These are phyloP conservation scores for Backusella morwellensis DNA, from an alignment of 192 early-diverging fungal genomes.

Conservation along the genomic window DNA sequence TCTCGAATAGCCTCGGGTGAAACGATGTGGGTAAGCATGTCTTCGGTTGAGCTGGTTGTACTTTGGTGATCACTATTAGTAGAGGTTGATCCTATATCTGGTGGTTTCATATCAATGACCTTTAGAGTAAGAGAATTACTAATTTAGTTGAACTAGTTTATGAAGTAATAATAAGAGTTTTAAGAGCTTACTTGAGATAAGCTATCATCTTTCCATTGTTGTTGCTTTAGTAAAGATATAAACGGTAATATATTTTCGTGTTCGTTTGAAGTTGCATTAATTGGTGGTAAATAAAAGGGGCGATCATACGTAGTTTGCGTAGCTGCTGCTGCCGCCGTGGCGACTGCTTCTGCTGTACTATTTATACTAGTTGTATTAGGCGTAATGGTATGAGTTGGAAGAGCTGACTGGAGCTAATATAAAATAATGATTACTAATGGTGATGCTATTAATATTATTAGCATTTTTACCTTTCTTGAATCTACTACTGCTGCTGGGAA, in stretches of 20 bases:
- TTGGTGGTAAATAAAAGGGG: slow-evolving; percentile 1
- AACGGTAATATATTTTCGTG: not conserved
- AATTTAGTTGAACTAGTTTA: not conserved
- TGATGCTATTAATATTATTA: not conserved
- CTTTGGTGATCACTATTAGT: not conserved
- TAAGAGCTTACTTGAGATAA: not conserved
- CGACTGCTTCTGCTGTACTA: not conserved
- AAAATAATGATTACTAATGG: not conserved
- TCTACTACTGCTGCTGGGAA: not conserved
- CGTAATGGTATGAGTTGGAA: not conserved
- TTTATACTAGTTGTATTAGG: not conserved
- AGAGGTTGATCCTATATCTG: not conserved
- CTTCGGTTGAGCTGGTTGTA: not conserved
- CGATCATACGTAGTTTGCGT: not conserved
- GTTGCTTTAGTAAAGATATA: slow-evolving; percentile 6
- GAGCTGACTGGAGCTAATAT: not conserved
- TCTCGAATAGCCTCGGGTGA: slow-evolving; percentile 32
- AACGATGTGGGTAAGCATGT: slow-evolving; percentile 23
- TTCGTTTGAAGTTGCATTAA: slow-evolving; percentile 6
- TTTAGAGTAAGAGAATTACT: not conserved
- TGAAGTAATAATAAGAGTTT: not conserved
- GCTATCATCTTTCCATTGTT: not conserved
- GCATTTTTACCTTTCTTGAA: not conserved
- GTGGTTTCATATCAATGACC: not conserved
- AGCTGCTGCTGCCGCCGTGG: not conserved